Conservation (phyloP, 2,329 filamentous ascomycete species). For the Sclerotinia minor region DNA sequence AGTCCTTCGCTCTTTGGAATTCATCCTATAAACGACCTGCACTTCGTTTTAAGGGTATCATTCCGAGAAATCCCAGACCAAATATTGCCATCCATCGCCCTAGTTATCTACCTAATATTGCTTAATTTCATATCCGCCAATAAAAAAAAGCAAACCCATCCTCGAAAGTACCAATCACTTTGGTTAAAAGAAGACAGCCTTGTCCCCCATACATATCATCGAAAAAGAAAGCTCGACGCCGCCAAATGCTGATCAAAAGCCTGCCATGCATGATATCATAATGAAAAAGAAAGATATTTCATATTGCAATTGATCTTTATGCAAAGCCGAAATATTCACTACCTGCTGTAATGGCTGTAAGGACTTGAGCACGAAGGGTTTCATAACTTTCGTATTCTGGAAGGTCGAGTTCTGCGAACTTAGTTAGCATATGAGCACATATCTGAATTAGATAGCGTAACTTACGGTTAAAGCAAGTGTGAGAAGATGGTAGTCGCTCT, state of each 20-base stretch:
- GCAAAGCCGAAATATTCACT: conserved; percentile 98
- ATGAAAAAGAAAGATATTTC: conserved; percentile 31
- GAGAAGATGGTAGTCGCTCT: conserved; percentile 89
- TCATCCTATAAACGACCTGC: conserved; percentile 40
- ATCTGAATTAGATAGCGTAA: conserved; percentile 38
- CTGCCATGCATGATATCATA: conserved; percentile 37
- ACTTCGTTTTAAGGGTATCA: conserved; percentile 39
- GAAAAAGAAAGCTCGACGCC: conserved; percentile 35
- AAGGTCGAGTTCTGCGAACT: conserved; percentile 79
- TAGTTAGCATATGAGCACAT: conserved; percentile 32
- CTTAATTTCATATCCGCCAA: conserved; percentile 8
- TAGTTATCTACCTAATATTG: conserved; percentile 8
- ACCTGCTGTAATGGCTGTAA: conserved; percentile 96
- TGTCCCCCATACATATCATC: conserved; percentile 32
- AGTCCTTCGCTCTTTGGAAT: conserved; percentile 12
- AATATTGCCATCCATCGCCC: conserved; percentile 11
- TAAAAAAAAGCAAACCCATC: conserved; percentile 18
- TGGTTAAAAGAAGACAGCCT: conserved; percentile 24
- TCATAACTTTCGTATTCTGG: conserved; percentile 99
- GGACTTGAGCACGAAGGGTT: conserved; percentile 77
- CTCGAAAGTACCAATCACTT: conserved; percentile 2
- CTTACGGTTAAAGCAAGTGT: conserved; percentile 99
- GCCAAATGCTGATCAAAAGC: conserved; percentile 42
- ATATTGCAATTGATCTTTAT: conserved; percentile 48
- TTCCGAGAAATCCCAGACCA: conserved; percentile 15